Evolutionary conservation across 306 rosid species (phyloP).

Genomic region (Lagenaria siceraria): DNA sequence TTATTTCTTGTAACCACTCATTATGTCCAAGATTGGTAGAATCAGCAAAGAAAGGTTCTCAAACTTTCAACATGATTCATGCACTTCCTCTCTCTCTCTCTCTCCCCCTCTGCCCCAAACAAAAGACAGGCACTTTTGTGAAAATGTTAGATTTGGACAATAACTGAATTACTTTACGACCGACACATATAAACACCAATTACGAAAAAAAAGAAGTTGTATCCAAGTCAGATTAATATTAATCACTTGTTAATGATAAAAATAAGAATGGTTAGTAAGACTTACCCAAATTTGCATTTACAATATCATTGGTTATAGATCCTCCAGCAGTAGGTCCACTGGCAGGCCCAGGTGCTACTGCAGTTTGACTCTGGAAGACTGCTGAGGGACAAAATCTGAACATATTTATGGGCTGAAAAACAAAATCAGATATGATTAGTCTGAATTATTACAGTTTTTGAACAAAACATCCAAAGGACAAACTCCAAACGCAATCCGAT

Average conservation of each 20-base stretch:
- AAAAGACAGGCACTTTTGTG: background rate
- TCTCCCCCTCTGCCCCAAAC: background rate
- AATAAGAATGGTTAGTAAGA: background rate
- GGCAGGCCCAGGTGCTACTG: slow-evolving; percentile 22
- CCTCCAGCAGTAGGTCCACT: slow-evolving; percentile 31
- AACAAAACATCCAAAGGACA: background rate
- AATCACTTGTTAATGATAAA: background rate
- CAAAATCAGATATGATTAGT: background rate
- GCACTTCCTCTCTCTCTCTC: background rate
- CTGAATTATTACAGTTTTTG: background rate
- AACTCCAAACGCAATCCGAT: background rate
- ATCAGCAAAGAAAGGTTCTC: slow-evolving; percentile 1
- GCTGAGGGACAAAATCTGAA: slow-evolving; percentile 44
- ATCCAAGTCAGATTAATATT: background rate
- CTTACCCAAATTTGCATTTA: slow-evolving; percentile 30
- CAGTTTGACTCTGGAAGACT: slow-evolving; percentile 35
- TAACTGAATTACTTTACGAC: background rate
- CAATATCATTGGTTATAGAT: slow-evolving; percentile 23
- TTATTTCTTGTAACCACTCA: background rate
- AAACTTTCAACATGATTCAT: background rate
- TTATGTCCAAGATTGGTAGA: background rate
- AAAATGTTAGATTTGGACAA: background rate
- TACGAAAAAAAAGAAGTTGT: background rate
- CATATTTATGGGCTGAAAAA: slow-evolving; percentile 43
- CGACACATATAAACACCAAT: background rate